Conservation (phyloP, 2,329 filamentous ascomycete species). For the Scopulariopsis brevicaulis region DNA sequence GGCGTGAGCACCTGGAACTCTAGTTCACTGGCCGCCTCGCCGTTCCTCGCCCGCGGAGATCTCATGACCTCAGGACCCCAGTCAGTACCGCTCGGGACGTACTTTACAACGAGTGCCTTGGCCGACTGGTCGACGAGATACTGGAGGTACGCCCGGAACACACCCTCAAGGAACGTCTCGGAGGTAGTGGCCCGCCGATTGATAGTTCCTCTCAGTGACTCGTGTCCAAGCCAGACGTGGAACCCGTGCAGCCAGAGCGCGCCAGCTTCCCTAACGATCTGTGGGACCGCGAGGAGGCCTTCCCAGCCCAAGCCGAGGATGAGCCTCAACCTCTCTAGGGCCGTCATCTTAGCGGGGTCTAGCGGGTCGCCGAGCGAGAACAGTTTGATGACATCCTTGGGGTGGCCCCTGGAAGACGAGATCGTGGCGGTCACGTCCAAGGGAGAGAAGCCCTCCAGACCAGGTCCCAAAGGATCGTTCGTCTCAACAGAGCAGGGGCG, state of each 20-base stretch:
- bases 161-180: conserved; percentile 33
- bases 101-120: conserved; percentile 35
- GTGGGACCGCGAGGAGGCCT: conserved; percentile 52
- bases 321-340: conserved; percentile 30
- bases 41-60: conserved; percentile 16
- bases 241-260: conserved; percentile 47
- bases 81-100: conserved; percentile 38
- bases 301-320: conserved; percentile 54
- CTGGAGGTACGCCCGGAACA: conserved; percentile 35
- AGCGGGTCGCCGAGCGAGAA: conserved; percentile 38
- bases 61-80: conserved; percentile 23
- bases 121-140: conserved; percentile 35
- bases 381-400: conserved; percentile 51
- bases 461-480: conserved; percentile 26
- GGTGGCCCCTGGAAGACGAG: conserved; percentile 43
- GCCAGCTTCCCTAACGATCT: conserved; percentile 50
- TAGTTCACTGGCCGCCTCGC: conserved; percentile 22
- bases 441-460: conserved; percentile 22
- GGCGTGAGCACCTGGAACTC: conserved; percentile 51
- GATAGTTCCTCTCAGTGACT: conserved; percentile 45
- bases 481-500: conserved; percentile 40
- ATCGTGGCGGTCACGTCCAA: conserved; percentile 52
- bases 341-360: conserved; percentile 34
- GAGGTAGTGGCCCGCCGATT: conserved; percentile 36
- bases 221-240: conserved; percentile 54